phyloP scores from a whole-genome alignment of 1,284 basidiomycete species.

The Puccinia novopanici region DNA sequence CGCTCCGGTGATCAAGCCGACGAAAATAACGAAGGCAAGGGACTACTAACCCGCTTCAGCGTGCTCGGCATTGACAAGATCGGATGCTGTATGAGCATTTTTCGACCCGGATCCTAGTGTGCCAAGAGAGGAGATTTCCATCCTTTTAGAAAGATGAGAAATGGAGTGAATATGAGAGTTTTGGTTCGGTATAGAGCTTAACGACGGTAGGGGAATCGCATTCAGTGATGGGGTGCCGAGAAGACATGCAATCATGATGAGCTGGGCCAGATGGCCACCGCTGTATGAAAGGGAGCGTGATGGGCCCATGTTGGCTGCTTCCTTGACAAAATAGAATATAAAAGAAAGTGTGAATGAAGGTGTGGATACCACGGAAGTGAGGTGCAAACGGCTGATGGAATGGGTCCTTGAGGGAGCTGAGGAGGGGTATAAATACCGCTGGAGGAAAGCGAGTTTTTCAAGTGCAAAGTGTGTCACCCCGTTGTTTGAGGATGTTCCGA shows the following conservation, averaged over 20 bases:
- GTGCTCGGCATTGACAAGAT: not conserved
- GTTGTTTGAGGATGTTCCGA: not conserved
- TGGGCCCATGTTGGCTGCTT: not conserved
- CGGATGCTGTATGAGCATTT: not conserved
- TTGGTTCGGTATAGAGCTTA: not conserved
- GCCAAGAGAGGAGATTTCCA: not conserved
- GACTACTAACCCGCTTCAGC: no score
- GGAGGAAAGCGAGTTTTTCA: no score
- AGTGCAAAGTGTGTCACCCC: no score
- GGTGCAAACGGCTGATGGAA: not conserved
- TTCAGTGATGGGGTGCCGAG: not conserved
- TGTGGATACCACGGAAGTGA: not conserved
- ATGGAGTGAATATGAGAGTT: not conserved
- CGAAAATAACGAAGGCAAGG: no score
- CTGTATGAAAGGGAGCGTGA: not conserved
- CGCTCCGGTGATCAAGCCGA: no score
- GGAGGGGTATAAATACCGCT: no score
- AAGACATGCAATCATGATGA: conserved; percentile 1
- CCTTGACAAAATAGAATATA: not conserved
- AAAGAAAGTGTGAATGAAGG: not conserved
- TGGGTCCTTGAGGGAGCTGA: no score
- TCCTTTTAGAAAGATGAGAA: not conserved
- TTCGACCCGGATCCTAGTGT: not conserved
- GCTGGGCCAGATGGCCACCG: conserved; percentile 1
- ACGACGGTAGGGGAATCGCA: not conserved